phyloP scores from a whole-genome alignment of 441 rosid genomes.

The Gossypium davidsonii region DNA sequence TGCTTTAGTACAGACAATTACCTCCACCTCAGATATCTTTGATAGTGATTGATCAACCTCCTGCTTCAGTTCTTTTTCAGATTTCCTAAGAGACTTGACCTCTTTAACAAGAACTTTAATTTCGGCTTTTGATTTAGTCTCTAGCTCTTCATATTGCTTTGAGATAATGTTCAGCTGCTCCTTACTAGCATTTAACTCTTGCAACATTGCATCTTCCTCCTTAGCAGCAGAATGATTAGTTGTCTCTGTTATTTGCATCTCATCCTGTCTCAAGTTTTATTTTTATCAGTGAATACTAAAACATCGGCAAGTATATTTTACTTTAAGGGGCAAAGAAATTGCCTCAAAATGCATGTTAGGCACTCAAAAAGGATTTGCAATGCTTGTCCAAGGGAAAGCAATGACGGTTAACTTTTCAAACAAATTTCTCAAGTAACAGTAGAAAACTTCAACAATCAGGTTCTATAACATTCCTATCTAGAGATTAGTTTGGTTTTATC shows the following conservation, averaged over 20 bases:
- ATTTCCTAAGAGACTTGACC: slow-evolving; percentile 75
- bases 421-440: neutral
- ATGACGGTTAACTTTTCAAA: neutral
- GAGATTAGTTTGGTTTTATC: neutral
- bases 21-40: slow-evolving; percentile 78
- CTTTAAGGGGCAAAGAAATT: neutral
- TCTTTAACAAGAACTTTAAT: slow-evolving; percentile 90
- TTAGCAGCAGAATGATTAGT: slow-evolving; percentile 27
- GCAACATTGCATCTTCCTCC: slow-evolving; percentile 38
- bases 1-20: slow-evolving; percentile 20
- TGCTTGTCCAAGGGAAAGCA: slow-evolving; percentile 6
- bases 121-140: slow-evolving; percentile 90
- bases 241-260: slow-evolving; percentile 32
- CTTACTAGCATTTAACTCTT: slow-evolving; percentile 64
- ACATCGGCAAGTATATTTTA: neutral
- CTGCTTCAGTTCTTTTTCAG: slow-evolving; percentile 61
- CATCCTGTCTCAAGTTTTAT: slow-evolving; percentile 45
- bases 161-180: slow-evolving; percentile 65
- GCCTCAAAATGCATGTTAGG: neutral
- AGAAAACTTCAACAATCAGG: neutral
- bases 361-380: neutral
- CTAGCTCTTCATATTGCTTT: slow-evolving; percentile 63
- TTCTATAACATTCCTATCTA: neutral
- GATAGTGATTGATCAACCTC: slow-evolving; percentile 51
- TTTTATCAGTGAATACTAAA: neutral